Evolutionary conservation across 805 yeast species (phyloP), one percentile per base, ranked within the genome.

Genomic region (Candida schatavii): DNA sequence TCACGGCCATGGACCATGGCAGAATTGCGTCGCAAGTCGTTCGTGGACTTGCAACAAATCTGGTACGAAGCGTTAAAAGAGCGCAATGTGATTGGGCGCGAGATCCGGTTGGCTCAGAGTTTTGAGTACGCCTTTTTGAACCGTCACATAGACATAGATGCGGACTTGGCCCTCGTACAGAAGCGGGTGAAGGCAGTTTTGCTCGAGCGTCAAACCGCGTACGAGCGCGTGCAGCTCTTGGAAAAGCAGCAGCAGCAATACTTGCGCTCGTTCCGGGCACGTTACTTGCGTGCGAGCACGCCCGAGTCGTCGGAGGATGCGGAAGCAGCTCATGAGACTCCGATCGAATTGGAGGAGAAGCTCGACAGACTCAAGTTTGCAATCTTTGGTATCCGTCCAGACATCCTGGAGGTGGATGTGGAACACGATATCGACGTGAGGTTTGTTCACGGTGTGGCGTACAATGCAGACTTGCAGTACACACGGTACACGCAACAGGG

Each of bases 31-130:
- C 77, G 95, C 47, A 93, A 93, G 63, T 80, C 88, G 14, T 93
- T 89, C 57, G 93, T 89, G 31, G 99, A 93, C 59, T 70, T 93
- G 52, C 99, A 93, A 63, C 77, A 81, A 28, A 70, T 93, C 54
- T 93, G 99, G 98, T 91, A 88, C 61, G 74, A 84, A 34, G 80
- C 90, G 51, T 65, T 91, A 50, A 85, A 80, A 58, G 96, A 93
- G 63, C 72, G 95, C 51, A 93, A 93, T 61, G 66, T 79, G 11
- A 62, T 91, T 43, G 81, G 80, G 26, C 76, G 96, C 52, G 98
- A 93, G 61, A 70, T 72, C 42, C 80, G 83, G 48, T 71, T 87
- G 50, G 74, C 76, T 43, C 72, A 56, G 36, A 42, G 63, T 20
- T 39, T 66, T 21, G 22, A 38, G 10, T 19, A 29, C 19, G 15